Evolutionary conservation across 164 flowering plant species (phyloP).

Genomic region (Cinnamomum chago): DNA sequence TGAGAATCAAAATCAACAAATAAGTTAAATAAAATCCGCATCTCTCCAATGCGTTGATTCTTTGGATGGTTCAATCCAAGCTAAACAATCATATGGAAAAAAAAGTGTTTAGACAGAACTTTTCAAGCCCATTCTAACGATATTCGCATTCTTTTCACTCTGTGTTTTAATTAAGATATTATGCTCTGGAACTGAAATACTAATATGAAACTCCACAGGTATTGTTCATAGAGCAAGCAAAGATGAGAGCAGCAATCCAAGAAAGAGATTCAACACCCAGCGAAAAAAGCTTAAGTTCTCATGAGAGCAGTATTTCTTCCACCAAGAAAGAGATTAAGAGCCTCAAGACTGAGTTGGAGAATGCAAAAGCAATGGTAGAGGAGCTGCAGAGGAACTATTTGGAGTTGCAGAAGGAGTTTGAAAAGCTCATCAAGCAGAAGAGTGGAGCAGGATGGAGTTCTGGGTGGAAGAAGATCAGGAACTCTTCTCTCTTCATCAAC

Average conservation of each 20-base stretch:
- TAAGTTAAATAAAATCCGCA: too few relatives aligned
- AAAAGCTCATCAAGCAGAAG: constrained; percentile 39
- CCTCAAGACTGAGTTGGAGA: constrained; percentile 57
- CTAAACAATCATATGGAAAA: too few relatives aligned
- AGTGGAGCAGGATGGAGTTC: constrained; percentile 35
- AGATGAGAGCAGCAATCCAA: constrained; percentile 56
- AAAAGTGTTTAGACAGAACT: too few relatives aligned
- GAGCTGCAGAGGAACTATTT: constrained; percentile 55
- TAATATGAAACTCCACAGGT: constrained; percentile 33
- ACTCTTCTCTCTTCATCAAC: constrained; percentile 32
- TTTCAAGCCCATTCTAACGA: too few relatives aligned
- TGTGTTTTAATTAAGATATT: background rate
- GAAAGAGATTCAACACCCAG: constrained; percentile 31
- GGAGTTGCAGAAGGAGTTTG: constrained; percentile 45
- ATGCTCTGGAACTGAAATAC: background rate
- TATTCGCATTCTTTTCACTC: background rate
- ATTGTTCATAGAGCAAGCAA: constrained; percentile 68
- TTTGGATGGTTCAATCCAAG: too few relatives aligned
- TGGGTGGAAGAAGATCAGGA: constrained; percentile 60
- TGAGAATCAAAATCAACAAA: too few relatives aligned
- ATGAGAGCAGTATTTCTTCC: constrained; percentile 34
- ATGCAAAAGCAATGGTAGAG: constrained; percentile 38
- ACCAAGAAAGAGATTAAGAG: constrained; percentile 43
- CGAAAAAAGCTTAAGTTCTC: constrained; percentile 25
- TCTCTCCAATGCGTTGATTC: too few relatives aligned